Evolutionary conservation across 2,329 filamentous ascomycete genomes (phyloP), one percentile per base, ranked within the genome.

Genomic region (Capronia americana): DNA sequence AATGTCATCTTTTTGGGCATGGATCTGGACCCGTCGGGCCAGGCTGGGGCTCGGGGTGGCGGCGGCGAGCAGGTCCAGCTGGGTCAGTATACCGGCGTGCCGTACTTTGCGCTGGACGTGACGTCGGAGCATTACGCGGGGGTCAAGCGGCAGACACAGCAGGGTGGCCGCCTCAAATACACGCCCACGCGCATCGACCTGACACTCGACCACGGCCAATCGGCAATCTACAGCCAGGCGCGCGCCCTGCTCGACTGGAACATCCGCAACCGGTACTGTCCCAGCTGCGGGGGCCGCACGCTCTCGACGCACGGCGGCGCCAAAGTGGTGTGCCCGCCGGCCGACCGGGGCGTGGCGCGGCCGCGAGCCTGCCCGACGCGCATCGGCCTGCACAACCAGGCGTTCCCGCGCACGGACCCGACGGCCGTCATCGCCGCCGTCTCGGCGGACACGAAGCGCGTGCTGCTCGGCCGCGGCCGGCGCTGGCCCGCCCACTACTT

Each of bases 401-500:
- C 86, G 75, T 97, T 97, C 82, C 94, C 94, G 3, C 88, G 93
- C 58, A 97, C 93, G 1, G 93, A 97, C 74, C 93, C 93, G 1
- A 96, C 92, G n/a, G 93, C 98, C 76, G 98, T 99, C 79, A 93
- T 95, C 81, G 93, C 93, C 0, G 89, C 97, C 10, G 86, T 97
- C 28, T 95, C 91, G 57, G 84, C 88, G 51, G 91, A 96, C 71
- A 90, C 90, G 54, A 85, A 88, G 70, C 87, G 87, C 67, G 81
- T 96, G 46, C 86, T 98, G 11, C 88, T 99, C 0, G 95, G 95
- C 44, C 88, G 95, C 14, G 88, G 91, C 74, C 91, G 90, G 79
- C 86, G 91, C 62, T 99, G 89, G 85, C 94, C 95, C 0, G 83
- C 86, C 1, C 77, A 90, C 77, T 96, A 90, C 91, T 97, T 94